Conservation (phyloP, 768 basidiomycete species). For the Leccinum longicurvipes region DNA sequence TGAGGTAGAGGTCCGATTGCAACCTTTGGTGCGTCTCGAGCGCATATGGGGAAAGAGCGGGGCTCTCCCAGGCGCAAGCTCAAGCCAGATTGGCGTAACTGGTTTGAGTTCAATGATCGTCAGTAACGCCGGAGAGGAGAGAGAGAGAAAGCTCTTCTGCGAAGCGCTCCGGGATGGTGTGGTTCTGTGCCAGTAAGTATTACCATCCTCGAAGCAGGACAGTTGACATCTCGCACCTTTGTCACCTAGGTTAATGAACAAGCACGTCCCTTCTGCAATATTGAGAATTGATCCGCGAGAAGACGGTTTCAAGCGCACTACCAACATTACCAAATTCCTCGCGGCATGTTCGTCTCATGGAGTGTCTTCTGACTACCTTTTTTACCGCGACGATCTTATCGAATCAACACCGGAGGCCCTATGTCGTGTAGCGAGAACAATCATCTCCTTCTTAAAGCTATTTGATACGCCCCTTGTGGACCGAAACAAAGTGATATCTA, state of each 20-base stretch:
- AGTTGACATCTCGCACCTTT: slow-evolving; percentile 3
- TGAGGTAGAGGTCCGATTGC: slow-evolving; percentile 68
- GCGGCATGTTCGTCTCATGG: slow-evolving; percentile 71
- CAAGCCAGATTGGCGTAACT: slow-evolving; percentile 36
- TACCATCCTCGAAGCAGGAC: slow-evolving; percentile 6
- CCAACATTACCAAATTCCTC: slow-evolving; percentile 76
- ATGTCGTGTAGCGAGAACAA: slow-evolving; percentile 70
- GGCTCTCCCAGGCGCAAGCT: slow-evolving; percentile 37
- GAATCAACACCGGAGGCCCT: slow-evolving; percentile 58
- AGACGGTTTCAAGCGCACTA: slow-evolving; percentile 60
- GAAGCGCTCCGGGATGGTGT: slow-evolving; percentile 82
- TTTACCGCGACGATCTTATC: slow-evolving; percentile 65
- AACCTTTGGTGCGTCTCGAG: slow-evolving; percentile 62
- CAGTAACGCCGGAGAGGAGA: slow-evolving; percentile 62
- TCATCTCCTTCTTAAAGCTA: slow-evolving; percentile 62
- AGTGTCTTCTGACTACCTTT: slow-evolving; percentile 58
- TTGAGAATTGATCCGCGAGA: slow-evolving; percentile 63
- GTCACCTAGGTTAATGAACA: slow-evolving; percentile 67
- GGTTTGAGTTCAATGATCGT: slow-evolving; percentile 34
- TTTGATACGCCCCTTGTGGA: slow-evolving; percentile 52
- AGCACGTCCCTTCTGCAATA: slow-evolving; percentile 59
- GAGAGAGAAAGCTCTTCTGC: slow-evolving; percentile 67
- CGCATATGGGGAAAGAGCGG: slow-evolving; percentile 74
- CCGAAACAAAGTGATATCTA: slow-evolving; percentile 45
- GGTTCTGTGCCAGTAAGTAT: slow-evolving; percentile 84